Base-by-base conservation (phyloP, 202 grass and related monocot species). In the Hordeum pubiflorum region DNA sequence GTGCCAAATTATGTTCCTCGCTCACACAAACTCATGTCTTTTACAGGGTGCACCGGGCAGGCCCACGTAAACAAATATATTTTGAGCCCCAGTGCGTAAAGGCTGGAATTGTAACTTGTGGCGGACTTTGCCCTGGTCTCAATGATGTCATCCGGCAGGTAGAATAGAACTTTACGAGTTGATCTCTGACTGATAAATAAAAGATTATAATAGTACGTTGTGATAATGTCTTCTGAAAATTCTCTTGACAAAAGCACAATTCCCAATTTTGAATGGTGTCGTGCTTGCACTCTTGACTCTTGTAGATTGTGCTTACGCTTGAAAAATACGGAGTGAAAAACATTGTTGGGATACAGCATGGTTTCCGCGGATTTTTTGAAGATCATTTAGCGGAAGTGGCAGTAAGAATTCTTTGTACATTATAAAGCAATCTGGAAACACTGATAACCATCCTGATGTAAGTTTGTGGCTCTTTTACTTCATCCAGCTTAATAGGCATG, bases 321-420 rank as follows among this genome's bases (percentile, higher is more conserved):
- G 96, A 95, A 66, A 98, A 93, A 91, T 98, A 98, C 72, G 96
- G 90, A 10, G 96, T 95, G 23, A 95, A 93, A 85, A 95, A 99
- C 76, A 99, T 99, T 82, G 90, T 95, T 61, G 96, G 92, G 66
- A 95, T 99, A 86, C 96, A 91, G 20, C 93, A 86, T 62, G 92
- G 96, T 64, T 99, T 85, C 81, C 89, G 90, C 64, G 96, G 96
- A 76, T 99, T 99, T 93, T 89, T 90, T 78, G 87, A 99, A 81
- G 46, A 87, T 26, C 75, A 88, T 21, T 91, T 99, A 85, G 82
- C 78, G 17, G 92, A 99, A 99, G 82, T 99, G 58, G 86, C 78
- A 4, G 96, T 93, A 85, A 91, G 83, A 86, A 65, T 4, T 64
- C 39, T 73, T 37, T 75, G 40, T 82, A 13, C 9, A 82, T 46